phyloP scores from a whole-genome alignment of 1,139 yeast species.

The Zygoascus hellenicus region DNA sequence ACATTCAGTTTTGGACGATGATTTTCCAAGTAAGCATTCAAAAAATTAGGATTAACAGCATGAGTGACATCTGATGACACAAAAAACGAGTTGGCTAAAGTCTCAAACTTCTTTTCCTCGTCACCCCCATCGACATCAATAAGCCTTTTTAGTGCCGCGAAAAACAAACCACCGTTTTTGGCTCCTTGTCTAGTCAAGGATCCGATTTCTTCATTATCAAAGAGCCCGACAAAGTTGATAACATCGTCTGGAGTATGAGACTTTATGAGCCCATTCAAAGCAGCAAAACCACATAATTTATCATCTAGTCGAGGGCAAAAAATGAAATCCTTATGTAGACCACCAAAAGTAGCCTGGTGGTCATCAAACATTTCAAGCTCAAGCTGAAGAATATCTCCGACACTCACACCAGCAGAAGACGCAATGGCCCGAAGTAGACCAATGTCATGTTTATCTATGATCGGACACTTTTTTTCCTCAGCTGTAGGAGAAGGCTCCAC shows the following conservation, averaged over 20 bases:
- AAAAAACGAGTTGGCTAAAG: constrained; percentile 61
- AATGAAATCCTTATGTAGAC: constrained; percentile 75
- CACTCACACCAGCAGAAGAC: constrained; percentile 46
- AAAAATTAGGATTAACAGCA: constrained; percentile 88
- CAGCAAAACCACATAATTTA: constrained; percentile 76
- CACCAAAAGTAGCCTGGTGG: constrained; percentile 75
- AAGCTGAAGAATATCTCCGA: constrained; percentile 64
- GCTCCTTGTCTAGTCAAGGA: constrained; percentile 91
- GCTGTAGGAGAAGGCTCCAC: constrained; percentile 26
- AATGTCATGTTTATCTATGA: constrained; percentile 61
- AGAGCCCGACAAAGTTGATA: constrained; percentile 67
- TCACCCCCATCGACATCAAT: constrained; percentile 46
- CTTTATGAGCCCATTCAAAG: constrained; percentile 53
- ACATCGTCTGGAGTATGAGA: constrained; percentile 44
- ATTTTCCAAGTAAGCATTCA: constrained; percentile 51
- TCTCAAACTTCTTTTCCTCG: constrained; percentile 38
- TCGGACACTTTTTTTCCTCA: constrained; percentile 47
- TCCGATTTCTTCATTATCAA: constrained; percentile 93
- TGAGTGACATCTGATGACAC: constrained; percentile 91
- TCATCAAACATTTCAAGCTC: constrained; percentile 77
- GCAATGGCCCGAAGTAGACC: constrained; percentile 66
- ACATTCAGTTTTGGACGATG: constrained; percentile 70
- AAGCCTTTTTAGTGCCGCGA: constrained; percentile 65
- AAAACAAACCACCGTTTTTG: constrained; percentile 78
- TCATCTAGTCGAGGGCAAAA: constrained; percentile 87